Evolutionary conservation across 768 basidiomycete species (phyloP).

Genomic region (Fomitopsis pulvina): DNA sequence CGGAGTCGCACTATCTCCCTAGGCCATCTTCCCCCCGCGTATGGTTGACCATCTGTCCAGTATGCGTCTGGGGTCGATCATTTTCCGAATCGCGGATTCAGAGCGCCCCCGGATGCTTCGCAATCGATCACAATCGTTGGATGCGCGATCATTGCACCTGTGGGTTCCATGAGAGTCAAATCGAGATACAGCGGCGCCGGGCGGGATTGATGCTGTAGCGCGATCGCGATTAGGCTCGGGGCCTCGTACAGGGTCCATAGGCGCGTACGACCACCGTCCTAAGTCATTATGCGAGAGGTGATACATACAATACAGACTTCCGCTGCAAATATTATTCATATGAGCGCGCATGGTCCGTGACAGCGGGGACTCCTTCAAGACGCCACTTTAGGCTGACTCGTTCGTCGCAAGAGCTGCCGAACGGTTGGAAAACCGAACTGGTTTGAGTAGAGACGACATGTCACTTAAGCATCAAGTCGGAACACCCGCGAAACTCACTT

Average conservation of each 20-base stretch:
- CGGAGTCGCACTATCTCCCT: slow-evolving; percentile 4
- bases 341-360: neutral
- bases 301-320: too few species aligned
- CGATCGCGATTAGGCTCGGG: neutral
- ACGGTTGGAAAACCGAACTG: slow-evolving; percentile 63
- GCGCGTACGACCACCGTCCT: too few species aligned
- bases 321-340: too few species aligned
- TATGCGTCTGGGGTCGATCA: slow-evolving; percentile 2
- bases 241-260: neutral
- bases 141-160: slow-evolving; percentile 1
- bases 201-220: slow-evolving; percentile 1
- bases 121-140: neutral
- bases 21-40: slow-evolving; percentile 1
- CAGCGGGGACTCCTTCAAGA: neutral
- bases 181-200: slow-evolving; percentile 3
- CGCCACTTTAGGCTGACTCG: slow-evolving; percentile 25
- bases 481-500: slow-evolving; percentile 33
- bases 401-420: slow-evolving; percentile 42
- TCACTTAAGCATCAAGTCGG: slow-evolving; percentile 3
- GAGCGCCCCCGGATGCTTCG: slow-evolving; percentile 2
- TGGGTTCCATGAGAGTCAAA: slow-evolving; percentile 1
- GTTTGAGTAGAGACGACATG: slow-evolving; percentile 4
- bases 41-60: neutral
- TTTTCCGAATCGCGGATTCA: neutral
- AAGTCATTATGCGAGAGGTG: too few species aligned